Evolutionary conservation across 2,329 filamentous ascomycete genomes (phyloP), one percentile per base, ranked within the genome.

Genomic region (Xylariaceae sp.): DNA sequence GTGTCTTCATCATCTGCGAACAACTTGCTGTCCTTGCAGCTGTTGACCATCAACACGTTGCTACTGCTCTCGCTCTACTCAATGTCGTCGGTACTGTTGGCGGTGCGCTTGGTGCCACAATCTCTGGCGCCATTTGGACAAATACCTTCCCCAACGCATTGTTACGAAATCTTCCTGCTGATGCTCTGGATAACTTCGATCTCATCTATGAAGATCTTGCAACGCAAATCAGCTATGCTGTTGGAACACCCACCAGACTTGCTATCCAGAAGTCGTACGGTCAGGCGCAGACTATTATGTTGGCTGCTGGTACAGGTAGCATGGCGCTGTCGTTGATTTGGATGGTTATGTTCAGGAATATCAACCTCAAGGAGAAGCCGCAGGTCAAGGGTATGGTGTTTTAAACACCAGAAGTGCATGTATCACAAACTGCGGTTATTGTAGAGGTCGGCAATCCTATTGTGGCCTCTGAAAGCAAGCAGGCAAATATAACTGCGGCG

Each of bases 91-190:
- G 76, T 52, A 74, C 74, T 44, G 72, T 84, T 48, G 82, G 81
- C 46, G 77, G 75, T 30, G 75, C 78, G 2, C 71, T 83, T 10
- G 80, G 80, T 11, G 69, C 70, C 3, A 75, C 80, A n/a, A 73
- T 85, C 45, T 76, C 80, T 3, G 77, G 74, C 3, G 78, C 80
- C 2, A 76, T 86, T 55, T 85, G 81, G 80, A 77, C 74, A 1
- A 73, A 75, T 56, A 73, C 74, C 2, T 75, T 85, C 53, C 75
- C 75, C 2, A 62, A 62, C 27, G 74, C 73, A 7, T 69, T 83
- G 11, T 62, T 65, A 42, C 51, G 62, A 39, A 74, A 77, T 54
- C 68, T 82, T 1, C 78, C 78, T 36, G 15, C 12, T 9, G 15
- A 36, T 36, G 33, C 33, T 15, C 15, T 36, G 15, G 33, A 36